Base-by-base conservation (phyloP, 2,329 filamentous ascomycete genomes). In the Cercospora brassicicola region DNA sequence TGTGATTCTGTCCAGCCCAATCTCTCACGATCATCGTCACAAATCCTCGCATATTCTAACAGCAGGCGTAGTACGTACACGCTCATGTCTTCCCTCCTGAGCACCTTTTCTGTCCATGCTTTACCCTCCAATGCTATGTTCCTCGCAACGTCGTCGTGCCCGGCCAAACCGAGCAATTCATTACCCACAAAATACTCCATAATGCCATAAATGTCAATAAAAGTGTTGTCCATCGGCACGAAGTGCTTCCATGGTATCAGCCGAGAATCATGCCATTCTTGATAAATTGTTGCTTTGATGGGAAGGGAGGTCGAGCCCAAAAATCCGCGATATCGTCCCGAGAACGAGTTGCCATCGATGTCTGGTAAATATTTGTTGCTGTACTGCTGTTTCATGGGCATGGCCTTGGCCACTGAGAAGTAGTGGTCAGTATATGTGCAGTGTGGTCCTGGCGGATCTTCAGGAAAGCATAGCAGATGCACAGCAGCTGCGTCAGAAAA, bases 81-180 rank as follows among this genome's bases (percentile, higher is more conserved):
- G 78, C 93, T 90, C 87, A 91, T 91, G 74, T 95, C 92, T 76
- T 90, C 89, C 73, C 86, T 87, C 68, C 89, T 82, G 18, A 93
- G 73, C 11, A 87, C 89, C 76, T 83, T 86, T 69, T 88, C 86
- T 0, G 90, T 89, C 91, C 91, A 93, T 33, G 83, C 81, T 76
- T 89, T 87, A 2, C 90, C 90, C 3, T 85, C 85, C 53, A 81
- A 79, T 11, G 91, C 90, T 73, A 94, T 91, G 76, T 82, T 84
- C 77, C 87, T 82, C 0, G 89, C 91, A 2, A 82, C 83, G 1
- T 79, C 78, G 73, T 93, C 90, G 57, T 80, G 80, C 0, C 77
- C 78, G 1, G 68, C 74, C 20, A 77, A 64, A 2, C 75, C 77
- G 15, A 69, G 71, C 33, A 67, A 66, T 63, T 71, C 67, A 57